Evolutionary conservation across 768 basidiomycete genomes (phyloP), one percentile per base, ranked within the genome.

Genomic region (Mycena metata): DNA sequence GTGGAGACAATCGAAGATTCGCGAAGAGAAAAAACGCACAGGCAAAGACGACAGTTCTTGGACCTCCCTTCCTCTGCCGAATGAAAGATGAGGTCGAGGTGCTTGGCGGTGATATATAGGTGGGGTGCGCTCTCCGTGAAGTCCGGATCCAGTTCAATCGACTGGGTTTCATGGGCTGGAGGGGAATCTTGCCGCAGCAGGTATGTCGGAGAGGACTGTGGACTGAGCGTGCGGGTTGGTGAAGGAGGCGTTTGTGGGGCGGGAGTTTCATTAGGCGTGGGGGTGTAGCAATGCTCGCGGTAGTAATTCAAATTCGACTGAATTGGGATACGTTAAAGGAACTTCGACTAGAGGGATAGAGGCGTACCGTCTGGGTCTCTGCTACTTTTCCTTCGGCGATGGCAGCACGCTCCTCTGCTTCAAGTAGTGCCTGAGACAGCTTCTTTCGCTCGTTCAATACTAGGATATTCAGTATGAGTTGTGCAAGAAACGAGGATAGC

Each of bases 41-140:
- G 46, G 23, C 66, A 67, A 30, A 67, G 30, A 10, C 52, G 60
- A 26, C 66, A 67, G 33, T 61, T 5, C n/a, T 42, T 56, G 2
- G 60, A 26, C 33, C 42, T 39, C 10, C 39, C 57, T 17, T 26
- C 56, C 3, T 42, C 10, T 8, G 59, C 46, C 0, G 52, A 23
- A 1, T 49, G 7, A 46, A 62, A 61, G 1, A 67, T 17, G 10
- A 67, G n/a, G 11, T 30, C 45, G 43, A 67, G 66, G 16, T 62
- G 66, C 21, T 39, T 60, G 26, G 42, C 5, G 13, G 56, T 43
- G 3, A 66, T 39, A 6, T 6, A 16, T 0, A 15, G 15, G 3
- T 23, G 33, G 19, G 24, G 16, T 30, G 17, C n/a, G 17, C 2
- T 35, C 30, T 52, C 51, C 26, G 17, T 35, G 17, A 17, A 7